phyloP scores from a whole-genome alignment of 306 rosid species.

The Betula pendula region DNA sequence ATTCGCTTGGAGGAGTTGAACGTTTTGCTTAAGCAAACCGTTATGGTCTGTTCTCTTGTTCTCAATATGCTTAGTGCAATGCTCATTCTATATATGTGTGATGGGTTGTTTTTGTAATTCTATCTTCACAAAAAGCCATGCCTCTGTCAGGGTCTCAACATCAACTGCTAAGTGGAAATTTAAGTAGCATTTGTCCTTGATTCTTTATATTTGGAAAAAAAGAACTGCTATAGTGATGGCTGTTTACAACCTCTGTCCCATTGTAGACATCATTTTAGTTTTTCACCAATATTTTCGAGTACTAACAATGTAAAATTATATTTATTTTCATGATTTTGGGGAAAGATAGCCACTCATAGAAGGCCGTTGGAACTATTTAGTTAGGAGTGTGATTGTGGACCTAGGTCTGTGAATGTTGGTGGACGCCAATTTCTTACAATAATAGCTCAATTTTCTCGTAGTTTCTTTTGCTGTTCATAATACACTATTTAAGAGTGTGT shows the following conservation, averaged over 20 bases:
- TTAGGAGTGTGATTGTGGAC: neutral
- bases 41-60: slow-evolving; percentile 64
- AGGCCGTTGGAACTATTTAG: neutral
- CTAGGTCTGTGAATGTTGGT: neutral
- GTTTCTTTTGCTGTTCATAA: neutral
- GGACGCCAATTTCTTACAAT: neutral
- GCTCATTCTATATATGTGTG: slow-evolving; percentile 4
- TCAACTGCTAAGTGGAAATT: neutral
- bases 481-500: neutral
- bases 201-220: neutral
- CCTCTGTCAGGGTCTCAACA: slow-evolving; percentile 2
- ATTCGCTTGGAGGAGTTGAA: slow-evolving; percentile 94
- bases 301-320: neutral
- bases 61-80: slow-evolving; percentile 14
- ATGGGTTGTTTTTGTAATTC: slow-evolving; percentile 9
- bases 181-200: neutral
- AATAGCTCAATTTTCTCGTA: neutral
- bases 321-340: neutral
- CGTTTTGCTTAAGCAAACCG: slow-evolving; percentile 84
- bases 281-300: neutral
- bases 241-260: neutral
- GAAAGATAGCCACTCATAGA: neutral
- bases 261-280: neutral
- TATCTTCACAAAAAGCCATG: neutral
- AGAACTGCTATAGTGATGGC: neutral